Conservation (phyloP, 2,329 filamentous ascomycete genomes). For the Colletotrichum sp. region DNA sequence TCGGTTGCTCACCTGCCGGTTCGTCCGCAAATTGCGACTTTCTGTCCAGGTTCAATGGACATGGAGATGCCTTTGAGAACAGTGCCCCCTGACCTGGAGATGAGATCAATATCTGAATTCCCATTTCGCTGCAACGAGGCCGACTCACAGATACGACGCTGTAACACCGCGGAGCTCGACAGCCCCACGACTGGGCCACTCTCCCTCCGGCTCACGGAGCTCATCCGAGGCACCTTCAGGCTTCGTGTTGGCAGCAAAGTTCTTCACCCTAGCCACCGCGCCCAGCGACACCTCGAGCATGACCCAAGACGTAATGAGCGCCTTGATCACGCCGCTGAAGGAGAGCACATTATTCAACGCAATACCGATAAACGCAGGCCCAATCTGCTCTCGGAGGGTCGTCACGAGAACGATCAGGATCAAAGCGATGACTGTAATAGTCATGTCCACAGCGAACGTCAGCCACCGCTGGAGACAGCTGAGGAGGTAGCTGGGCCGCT, state of each 20-base stretch:
- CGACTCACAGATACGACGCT: conserved; percentile 8
- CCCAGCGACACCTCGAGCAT: conserved; percentile 17
- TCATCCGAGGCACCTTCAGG: neutral
- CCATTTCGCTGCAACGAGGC: neutral
- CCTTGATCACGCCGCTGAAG: conserved; percentile 4
- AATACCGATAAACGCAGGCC: conserved; percentile 9
- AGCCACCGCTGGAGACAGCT: conserved; percentile 57
- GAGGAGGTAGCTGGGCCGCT: conserved; percentile 56
- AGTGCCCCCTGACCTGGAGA: neutral
- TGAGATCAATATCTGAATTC: neutral
- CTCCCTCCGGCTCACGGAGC: neutral
- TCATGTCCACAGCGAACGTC: conserved; percentile 49
- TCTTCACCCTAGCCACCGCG: conserved; percentile 14
- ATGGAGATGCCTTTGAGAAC: conserved; percentile 13
- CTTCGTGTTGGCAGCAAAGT: neutral
- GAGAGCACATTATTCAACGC: conserved; percentile 7
- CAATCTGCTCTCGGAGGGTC: conserved; percentile 3
- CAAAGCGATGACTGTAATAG: conserved; percentile 47
- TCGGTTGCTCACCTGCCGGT: conserved; percentile 24
- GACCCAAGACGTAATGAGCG: conserved; percentile 14
- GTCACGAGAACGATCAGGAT: conserved; percentile 48
- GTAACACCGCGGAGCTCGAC: neutral
- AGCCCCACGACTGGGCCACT: neutral
- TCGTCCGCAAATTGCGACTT: conserved; percentile 25
- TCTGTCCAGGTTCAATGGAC: conserved; percentile 23